Evolutionary conservation across 208 protist species (phyloP).

Genomic region (Leishmania tarentolae): DNA sequence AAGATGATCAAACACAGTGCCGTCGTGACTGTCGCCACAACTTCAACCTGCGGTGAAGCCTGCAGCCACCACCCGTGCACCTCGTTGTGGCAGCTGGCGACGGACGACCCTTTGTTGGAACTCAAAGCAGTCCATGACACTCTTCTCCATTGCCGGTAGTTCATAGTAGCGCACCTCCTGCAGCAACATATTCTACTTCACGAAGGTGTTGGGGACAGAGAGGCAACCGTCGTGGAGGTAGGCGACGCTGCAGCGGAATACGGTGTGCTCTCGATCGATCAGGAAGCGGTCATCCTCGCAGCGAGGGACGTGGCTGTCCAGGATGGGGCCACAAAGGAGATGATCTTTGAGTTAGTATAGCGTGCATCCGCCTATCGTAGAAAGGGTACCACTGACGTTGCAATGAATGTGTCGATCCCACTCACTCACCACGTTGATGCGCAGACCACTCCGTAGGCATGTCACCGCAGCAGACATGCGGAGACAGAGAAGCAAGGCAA

Average conservation of each 20-base stretch:
- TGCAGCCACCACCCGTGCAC: slow-evolving; percentile 65
- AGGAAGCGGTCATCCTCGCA: slow-evolving; percentile 63
- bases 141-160: slow-evolving; percentile 41
- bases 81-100: slow-evolving; percentile 53
- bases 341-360: slow-evolving; percentile 38
- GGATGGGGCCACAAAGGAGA: slow-evolving; percentile 58
- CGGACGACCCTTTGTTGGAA: slow-evolving; percentile 66
- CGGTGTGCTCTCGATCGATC: slow-evolving; percentile 65
- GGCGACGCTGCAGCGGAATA: slow-evolving; percentile 72
- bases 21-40: neutral
- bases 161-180: slow-evolving; percentile 53
- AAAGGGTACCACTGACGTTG: slow-evolving; percentile 70
- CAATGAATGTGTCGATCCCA: slow-evolving; percentile 48
- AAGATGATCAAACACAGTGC: neutral
- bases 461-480: slow-evolving; percentile 20
- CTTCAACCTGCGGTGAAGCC: neutral
- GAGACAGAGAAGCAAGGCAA: neutral
- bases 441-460: slow-evolving; percentile 40
- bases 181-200: slow-evolving; percentile 71
- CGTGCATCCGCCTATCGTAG: slow-evolving; percentile 42
- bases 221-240: slow-evolving; percentile 59
- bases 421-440: slow-evolving; percentile 50
- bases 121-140: slow-evolving; percentile 50
- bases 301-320: slow-evolving; percentile 36
- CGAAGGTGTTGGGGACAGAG: slow-evolving; percentile 51